These are phyloP conservation scores for Cyberlindnera mississippiensis DNA, from an alignment of 805 yeast genomes.

Conservation along the genomic window DNA sequence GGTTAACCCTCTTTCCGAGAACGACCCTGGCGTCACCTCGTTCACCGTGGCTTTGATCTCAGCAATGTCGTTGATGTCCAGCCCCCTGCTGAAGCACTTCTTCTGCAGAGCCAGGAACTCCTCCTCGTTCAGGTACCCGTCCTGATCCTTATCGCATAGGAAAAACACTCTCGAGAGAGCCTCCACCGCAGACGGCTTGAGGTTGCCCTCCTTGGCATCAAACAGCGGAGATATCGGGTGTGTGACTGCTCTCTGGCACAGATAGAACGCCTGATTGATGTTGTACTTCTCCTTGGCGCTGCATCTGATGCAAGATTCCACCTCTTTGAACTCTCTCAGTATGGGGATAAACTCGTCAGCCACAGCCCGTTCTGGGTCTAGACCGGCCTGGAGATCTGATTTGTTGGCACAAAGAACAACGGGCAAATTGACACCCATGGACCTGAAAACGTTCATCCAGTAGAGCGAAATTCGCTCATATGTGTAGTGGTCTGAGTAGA, in stretches of 20 bases:
- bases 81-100: conserved; percentile 64
- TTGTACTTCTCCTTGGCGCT: conserved; percentile 82
- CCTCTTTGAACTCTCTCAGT: conserved; percentile 86
- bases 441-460: conserved; percentile 93
- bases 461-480: conserved; percentile 87
- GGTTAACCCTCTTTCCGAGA: conserved; percentile 51
- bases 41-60: conserved; percentile 38
- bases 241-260: conserved; percentile 90
- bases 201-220: conserved; percentile 81
- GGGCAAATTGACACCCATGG: conserved; percentile 91
- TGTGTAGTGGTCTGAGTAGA: conserved; percentile 90
- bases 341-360: conserved; percentile 84
- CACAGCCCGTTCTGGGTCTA: conserved; percentile 44
- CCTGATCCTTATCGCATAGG: conserved; percentile 86
- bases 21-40: conserved; percentile 30
- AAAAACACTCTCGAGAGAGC: conserved; percentile 83
- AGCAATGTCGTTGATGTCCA: conserved; percentile 48
- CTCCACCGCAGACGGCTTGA: conserved; percentile 70
- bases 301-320: conserved; percentile 86
- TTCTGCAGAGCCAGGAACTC: conserved; percentile 70
- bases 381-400: conserved; percentile 42
- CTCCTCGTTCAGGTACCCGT: conserved; percentile 67
- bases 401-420: conserved; percentile 89
- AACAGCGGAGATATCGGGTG: conserved; percentile 91
- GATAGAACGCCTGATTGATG: conserved; percentile 86